Percentiles rank a stretch among this genome's conserved stretches.
Conservation (phyloP, 306 rosid genomes). For the Trifolium subterraneum region DNA sequence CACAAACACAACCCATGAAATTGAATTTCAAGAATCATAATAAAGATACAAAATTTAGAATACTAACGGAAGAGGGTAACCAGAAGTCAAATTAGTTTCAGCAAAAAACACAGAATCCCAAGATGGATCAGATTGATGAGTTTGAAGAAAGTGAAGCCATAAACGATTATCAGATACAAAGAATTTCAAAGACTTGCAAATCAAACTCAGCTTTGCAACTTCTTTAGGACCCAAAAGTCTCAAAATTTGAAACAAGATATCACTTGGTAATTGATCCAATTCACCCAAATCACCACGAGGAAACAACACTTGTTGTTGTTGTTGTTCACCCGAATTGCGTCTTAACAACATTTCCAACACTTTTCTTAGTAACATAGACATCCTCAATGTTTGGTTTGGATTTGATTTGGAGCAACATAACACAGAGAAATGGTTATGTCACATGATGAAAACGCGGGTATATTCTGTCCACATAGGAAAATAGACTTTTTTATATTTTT, state of each 20-base stretch:
- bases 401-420: background rate
- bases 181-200: constrained; percentile 57
- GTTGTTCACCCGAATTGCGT: background rate
- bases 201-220: constrained; percentile 52
- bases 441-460: background rate
- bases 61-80: constrained; percentile 66
- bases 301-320: background rate
- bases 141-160: constrained; percentile 70
- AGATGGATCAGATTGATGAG: constrained; percentile 44
- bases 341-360: constrained; percentile 59
- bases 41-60: background rate
- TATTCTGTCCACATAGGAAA: constrained; percentile 6
- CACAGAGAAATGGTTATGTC: background rate
- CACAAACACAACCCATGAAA: background rate
- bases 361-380: constrained; percentile 64
- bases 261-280: constrained; percentile 68
- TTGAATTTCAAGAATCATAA: background rate
- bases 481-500: too few relatives aligned
- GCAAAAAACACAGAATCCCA: constrained; percentile 69
- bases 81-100: constrained; percentile 59
- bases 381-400: background rate
- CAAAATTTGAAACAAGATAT: constrained; percentile 63
- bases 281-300: constrained; percentile 42
- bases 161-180: constrained; percentile 55
- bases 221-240: constrained; percentile 71